phyloP scores from a whole-genome alignment of 352 stramenopile genomes.

The Pythium brassicae region DNA sequence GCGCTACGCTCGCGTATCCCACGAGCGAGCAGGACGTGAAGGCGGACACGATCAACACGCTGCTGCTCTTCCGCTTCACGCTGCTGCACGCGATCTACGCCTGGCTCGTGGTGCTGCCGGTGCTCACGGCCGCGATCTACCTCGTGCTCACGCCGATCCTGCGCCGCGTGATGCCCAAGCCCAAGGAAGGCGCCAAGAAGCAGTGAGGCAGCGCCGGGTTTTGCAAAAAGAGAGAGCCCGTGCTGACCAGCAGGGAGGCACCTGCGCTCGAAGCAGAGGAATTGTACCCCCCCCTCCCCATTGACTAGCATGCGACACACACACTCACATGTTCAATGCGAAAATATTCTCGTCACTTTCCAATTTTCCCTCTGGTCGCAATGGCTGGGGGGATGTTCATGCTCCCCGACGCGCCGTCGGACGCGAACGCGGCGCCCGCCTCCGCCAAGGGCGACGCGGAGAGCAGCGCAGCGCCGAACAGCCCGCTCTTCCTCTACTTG shows the following conservation, averaged over 20 bases:
- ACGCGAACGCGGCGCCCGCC: background rate
- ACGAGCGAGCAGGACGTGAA: slow-evolving; percentile 40
- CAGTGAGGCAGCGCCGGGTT: slow-evolving; percentile 1
- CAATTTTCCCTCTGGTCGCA: too few species aligned
- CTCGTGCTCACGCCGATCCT: slow-evolving; percentile 62
- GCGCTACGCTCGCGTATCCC: background rate
- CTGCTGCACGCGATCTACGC: slow-evolving; percentile 77
- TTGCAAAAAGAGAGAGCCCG: too few species aligned
- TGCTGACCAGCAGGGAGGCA: too few species aligned
- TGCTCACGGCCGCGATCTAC: slow-evolving; percentile 66
- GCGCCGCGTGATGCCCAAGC: slow-evolving; percentile 60
- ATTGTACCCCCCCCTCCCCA: background rate
- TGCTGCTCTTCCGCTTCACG: slow-evolving; percentile 76
- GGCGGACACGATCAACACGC: slow-evolving; percentile 65
- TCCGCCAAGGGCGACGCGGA: background rate
- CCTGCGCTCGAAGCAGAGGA: too few species aligned
- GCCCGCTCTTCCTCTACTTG: slow-evolving; percentile 37
- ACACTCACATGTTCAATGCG: too few species aligned
- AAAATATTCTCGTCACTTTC: too few species aligned
- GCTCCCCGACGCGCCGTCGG: background rate
- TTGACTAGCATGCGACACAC: too few species aligned
- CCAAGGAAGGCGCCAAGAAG: slow-evolving; percentile 28
- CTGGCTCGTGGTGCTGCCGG: slow-evolving; percentile 61
- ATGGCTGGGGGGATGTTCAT: too few species aligned
- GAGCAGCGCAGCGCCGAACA: slow-evolving; percentile 2